Percentiles rank a stretch among this genome's conserved stretches.
Conservation (phyloP, 805 yeast genomes). For the Schwanniomyces sp. region DNA sequence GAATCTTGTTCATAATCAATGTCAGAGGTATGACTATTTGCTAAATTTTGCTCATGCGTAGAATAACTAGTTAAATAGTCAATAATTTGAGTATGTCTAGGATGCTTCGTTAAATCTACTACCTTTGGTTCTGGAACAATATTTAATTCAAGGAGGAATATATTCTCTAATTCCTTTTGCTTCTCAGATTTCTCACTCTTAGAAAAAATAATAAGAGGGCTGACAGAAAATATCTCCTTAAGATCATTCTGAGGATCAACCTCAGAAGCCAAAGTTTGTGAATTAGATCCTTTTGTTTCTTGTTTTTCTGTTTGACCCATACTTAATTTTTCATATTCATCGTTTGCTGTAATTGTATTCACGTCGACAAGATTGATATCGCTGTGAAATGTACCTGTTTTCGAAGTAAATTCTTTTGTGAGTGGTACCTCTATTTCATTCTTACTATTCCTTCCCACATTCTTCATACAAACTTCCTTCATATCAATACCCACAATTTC, state of each 20-base stretch:
- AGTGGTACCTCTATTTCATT: background rate
- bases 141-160: conserved; percentile 18
- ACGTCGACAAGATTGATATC: background rate
- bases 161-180: conserved; percentile 15
- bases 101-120: conserved; percentile 31
- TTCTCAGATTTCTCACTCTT: conserved; percentile 15
- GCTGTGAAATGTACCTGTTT: background rate
- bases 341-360: background rate
- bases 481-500: background rate
- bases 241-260: conserved; percentile 22
- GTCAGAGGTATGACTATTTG: background rate
- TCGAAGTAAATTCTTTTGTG: background rate
- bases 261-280: conserved; percentile 2
- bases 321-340: background rate
- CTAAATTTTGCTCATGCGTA: conserved; percentile 4
- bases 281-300: background rate
- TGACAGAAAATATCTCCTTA: conserved; percentile 31
- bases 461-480: background rate
- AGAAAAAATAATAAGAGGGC: conserved; percentile 27
- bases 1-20: conserved; percentile 1
- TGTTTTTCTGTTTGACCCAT: background rate
- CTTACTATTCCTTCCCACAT: background rate
- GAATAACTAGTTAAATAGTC: conserved; percentile 21
- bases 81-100: conserved; percentile 22
- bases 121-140: conserved; percentile 34